Base-by-base conservation (phyloP, 148 eudicot genomes). In the Polygonum maritimum region DNA sequence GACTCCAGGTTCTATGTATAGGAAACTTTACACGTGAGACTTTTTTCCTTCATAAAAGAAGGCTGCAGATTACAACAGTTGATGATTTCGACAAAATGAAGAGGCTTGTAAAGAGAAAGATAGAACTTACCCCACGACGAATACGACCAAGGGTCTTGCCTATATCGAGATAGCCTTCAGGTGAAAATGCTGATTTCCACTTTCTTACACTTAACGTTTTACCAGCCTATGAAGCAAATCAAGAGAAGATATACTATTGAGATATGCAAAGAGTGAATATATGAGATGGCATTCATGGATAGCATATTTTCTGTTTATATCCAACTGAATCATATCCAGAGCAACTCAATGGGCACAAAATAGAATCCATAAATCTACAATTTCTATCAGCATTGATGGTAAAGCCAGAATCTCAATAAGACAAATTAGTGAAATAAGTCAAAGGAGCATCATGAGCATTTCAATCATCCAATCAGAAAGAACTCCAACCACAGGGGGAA, bases 101-200 rank as follows among this genome's bases (percentile, higher is more conserved):
- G 6, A 6, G 71, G 71, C 33, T 6, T 19, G 5, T 3, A 60
- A 60, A 67, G 18, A 45, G 48, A 36, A 70, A 69, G 58, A 39
- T 16, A 33, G 60, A 82, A 75, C 91, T 83, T 86, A 95, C 99
- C 91, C 97, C 99, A 45, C 92, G 96, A 18, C 89, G 91, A 57
- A 95, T 91, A 76, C 99, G 87, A 84, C 89, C 51, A 44, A 95
- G 90, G 39, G 88, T 91, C 87, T 91, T 89, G 82, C 94, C 89
- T 81, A 95, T 89, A 86, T 95, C 94, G 71, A 95, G 92, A 80
- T 86, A 75, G 69, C 99, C 99, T 76, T 95, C 99, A 39, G 87
- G 81, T 71, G 90, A 80, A 85, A 95, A 92, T 79, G 94, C 89
- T 71, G 99, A 82, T 71, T 87, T 88, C 98, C 98, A 94, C 79